Conservation (phyloP, 257 asterid species). For the Lithospermum erythrorhizon region DNA sequence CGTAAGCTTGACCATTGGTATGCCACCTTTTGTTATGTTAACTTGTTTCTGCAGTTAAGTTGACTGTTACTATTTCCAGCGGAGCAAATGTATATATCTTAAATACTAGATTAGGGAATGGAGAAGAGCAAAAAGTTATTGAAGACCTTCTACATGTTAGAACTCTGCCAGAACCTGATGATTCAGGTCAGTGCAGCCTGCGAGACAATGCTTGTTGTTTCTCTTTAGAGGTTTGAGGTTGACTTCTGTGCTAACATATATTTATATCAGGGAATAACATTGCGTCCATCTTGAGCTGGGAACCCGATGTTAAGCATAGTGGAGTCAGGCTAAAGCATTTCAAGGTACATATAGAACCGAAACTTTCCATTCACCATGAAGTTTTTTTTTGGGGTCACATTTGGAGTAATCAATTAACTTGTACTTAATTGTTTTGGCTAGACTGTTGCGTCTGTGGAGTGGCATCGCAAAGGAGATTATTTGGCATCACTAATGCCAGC, state of each 20-base stretch:
- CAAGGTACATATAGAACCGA: slow-evolving; percentile 41
- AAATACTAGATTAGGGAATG: slow-evolving; percentile 53
- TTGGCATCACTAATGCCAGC: slow-evolving; percentile 77
- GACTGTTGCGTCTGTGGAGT: slow-evolving; percentile 80
- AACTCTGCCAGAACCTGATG: slow-evolving; percentile 28
- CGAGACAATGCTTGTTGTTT: background rate
- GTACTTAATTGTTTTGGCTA: slow-evolving; percentile 27
- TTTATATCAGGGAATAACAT: slow-evolving; percentile 34
- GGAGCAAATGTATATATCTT: slow-evolving; percentile 66
- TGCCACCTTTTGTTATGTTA: slow-evolving; percentile 6
- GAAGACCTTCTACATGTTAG: slow-evolving; percentile 62
- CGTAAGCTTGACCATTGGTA: slow-evolving; percentile 34
- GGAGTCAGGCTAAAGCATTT: slow-evolving; percentile 86
- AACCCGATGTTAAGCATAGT: slow-evolving; percentile 47
- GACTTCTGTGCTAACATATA: slow-evolving; percentile 4
- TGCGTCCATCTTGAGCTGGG: slow-evolving; percentile 53
- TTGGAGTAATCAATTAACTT: slow-evolving; percentile 12
- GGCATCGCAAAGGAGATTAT: slow-evolving; percentile 99
- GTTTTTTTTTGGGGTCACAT: background rate
- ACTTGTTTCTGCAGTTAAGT: slow-evolving; percentile 12
- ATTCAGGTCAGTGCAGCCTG: slow-evolving; percentile 44
- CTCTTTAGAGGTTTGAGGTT: background rate
- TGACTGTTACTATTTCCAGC: slow-evolving; percentile 29
- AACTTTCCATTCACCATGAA: slow-evolving; percentile 1
- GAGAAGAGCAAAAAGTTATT: slow-evolving; percentile 50